phyloP scores from a whole-genome alignment of 768 basidiomycete genomes.

The Clathrus columnatus region DNA sequence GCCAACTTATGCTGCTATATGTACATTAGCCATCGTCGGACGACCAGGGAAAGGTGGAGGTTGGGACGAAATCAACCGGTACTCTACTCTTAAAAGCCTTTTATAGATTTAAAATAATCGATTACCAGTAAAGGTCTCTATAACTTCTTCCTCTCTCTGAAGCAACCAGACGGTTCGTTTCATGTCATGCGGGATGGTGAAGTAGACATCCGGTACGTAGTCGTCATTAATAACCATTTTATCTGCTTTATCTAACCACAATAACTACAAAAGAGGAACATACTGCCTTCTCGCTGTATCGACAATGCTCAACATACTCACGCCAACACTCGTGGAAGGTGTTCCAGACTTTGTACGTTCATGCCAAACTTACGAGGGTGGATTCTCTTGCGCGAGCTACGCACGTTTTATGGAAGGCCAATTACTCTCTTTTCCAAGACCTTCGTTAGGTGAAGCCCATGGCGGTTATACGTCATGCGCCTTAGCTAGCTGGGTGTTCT shows the following conservation, averaged over 20 bases:
- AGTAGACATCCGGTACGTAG: constrained; percentile 79
- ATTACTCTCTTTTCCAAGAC: constrained; percentile 41
- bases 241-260: background rate
- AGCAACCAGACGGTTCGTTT: constrained; percentile 90
- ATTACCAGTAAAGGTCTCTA: constrained; percentile 63
- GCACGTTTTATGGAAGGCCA: constrained; percentile 40
- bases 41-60: constrained; percentile 62
- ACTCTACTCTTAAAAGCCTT: background rate
- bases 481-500: constrained; percentile 72
- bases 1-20: constrained; percentile 84
- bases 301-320: constrained; percentile 74
- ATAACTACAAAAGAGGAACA: constrained; percentile 61
- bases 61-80: constrained; percentile 86
- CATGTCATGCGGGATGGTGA: constrained; percentile 81
- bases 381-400: constrained; percentile 75
- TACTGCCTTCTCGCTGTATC: constrained; percentile 88
- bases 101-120: background rate
- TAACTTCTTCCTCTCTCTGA: constrained; percentile 83
- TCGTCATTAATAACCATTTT: background rate
- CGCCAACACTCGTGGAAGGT: constrained; percentile 74
- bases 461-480: constrained; percentile 97
- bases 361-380: constrained; percentile 97
- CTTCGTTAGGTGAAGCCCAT: constrained; percentile 90
- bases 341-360: constrained; percentile 74
- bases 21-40: constrained; percentile 75